phyloP scores from a whole-genome alignment of 2,329 filamentous ascomycete genomes.

The Rhynchosporium secalis region DNA sequence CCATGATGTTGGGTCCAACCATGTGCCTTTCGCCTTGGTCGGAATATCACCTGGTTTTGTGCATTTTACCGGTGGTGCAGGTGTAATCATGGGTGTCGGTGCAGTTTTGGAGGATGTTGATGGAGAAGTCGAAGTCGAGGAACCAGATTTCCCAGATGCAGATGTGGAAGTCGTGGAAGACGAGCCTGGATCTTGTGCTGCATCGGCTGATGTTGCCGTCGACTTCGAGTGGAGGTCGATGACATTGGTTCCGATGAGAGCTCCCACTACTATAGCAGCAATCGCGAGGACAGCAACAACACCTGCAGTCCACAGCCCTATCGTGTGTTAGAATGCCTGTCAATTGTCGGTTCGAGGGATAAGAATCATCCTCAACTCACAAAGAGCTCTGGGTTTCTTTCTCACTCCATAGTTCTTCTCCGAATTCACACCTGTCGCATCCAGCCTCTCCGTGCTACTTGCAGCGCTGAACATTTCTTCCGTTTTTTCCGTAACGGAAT shows the following conservation, averaged over 20 bases:
- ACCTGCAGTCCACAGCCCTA: slow-evolving; percentile 17
- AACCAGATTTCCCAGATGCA: slow-evolving; percentile 9
- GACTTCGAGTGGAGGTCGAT: slow-evolving; percentile 16
- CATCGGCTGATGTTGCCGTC: slow-evolving; percentile 1
- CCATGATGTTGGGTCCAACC: slow-evolving; percentile 89
- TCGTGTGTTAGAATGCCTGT: neutral
- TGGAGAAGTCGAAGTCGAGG: slow-evolving; percentile 1
- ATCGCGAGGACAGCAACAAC: slow-evolving; percentile 13
- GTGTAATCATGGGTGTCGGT: neutral
- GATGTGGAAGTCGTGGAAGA: slow-evolving; percentile 12
- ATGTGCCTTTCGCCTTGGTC: slow-evolving; percentile 60
- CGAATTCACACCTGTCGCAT: slow-evolving; percentile 10
- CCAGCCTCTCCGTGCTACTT: slow-evolving; percentile 14
- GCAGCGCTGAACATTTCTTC: slow-evolving; percentile 6
- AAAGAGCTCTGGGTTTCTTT: slow-evolving; percentile 15
- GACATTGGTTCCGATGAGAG: slow-evolving; percentile 15
- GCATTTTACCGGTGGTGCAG: slow-evolving; percentile 52
- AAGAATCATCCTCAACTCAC: slow-evolving; percentile 14
- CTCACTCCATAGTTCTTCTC: slow-evolving; percentile 8
- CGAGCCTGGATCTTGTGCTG: slow-evolving; percentile 7
- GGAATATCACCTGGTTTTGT: slow-evolving; percentile 8
- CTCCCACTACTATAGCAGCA: slow-evolving; percentile 8
- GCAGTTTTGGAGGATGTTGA: slow-evolving; percentile 12
- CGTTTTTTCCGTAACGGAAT: slow-evolving; percentile 1
- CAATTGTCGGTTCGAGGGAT: neutral